Evolutionary conservation across 495 filamentous ascomycete species (phyloP).

Genomic region (Penicillium fimorum): DNA sequence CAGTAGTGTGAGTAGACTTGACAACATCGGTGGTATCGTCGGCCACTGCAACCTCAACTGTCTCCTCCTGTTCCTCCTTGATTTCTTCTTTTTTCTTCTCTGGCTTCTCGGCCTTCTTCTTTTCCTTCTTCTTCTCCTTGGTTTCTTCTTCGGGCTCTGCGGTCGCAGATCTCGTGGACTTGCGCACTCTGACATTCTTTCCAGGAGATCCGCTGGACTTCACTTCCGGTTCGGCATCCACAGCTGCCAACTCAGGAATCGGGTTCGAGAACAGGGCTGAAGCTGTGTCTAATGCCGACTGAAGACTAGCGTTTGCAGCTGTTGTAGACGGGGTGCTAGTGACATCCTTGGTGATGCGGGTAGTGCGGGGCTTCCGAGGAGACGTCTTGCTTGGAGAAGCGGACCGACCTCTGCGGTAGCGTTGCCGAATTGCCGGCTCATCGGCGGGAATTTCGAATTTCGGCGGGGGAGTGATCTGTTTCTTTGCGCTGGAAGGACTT

Average conservation of each 20-base stretch:
- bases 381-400: slow-evolving; percentile 62
- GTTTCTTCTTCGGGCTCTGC: slow-evolving; percentile 36
- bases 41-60: slow-evolving; percentile 28
- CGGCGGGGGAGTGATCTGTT: slow-evolving; percentile 70
- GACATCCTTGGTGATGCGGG: slow-evolving; percentile 55
- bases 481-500: slow-evolving; percentile 54
- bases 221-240: slow-evolving; percentile 31
- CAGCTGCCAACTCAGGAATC: slow-evolving; percentile 21
- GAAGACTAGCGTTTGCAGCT: slow-evolving; percentile 49
- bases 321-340: slow-evolving; percentile 42
- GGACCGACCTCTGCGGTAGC: slow-evolving; percentile 51
- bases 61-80: slow-evolving; percentile 58
- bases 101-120: slow-evolving; percentile 42
- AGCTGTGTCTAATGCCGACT: slow-evolving; percentile 49
- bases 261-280: slow-evolving; percentile 28
- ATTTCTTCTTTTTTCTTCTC: slow-evolving; percentile 33
- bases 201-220: slow-evolving; percentile 26
- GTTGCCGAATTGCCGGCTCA: slow-evolving; percentile 35
- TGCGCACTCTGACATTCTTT: slow-evolving; percentile 34
- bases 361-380: slow-evolving; percentile 71
- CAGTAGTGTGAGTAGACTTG: slow-evolving; percentile 69
- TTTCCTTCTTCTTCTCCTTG: slow-evolving; percentile 24
- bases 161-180: slow-evolving; percentile 33
- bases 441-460: slow-evolving; percentile 55
- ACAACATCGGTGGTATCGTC: slow-evolving; percentile 55